Evolutionary conservation across 2,329 filamentous ascomycete species (phyloP), one percentile per base, ranked within the genome.

Genomic region (Gaeumannomyces tritici): DNA sequence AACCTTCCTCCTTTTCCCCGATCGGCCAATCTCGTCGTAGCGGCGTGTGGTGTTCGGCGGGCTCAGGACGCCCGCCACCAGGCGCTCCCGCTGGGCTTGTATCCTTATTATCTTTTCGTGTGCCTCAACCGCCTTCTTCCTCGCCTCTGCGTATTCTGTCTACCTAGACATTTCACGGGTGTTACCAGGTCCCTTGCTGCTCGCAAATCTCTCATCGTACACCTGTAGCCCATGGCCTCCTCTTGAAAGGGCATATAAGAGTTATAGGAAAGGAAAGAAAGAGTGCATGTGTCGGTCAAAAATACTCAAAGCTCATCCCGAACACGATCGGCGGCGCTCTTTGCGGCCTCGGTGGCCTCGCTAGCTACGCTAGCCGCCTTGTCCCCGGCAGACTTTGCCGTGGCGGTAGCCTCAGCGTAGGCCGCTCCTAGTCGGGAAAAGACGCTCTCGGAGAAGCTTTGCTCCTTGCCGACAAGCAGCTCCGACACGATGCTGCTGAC

Each of bases 381-480:
- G 47, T 74, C 71, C 0, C 73, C 74, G 0, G 72, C 70, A 55
- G 71, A 73, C n/a, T 70, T 66, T 1, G 70, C 73, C 0, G 80
- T 85, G 0, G 84, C 80, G 2, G 83, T 76, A 1, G 86, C 88
- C 0, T 86, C 90, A 28, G 85, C 84, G 69, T 93, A 95, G 0
- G 86, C 89, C 3, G 83, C 87, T 62, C 84, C 83, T 15, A 96
- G 80, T 61, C 89, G 84, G 61, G 79, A 85, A 74, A 91, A 85
- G 3, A 93, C 88, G 64, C 89, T 92, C 70, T 96, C 89, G 0
- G 88, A 92, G 69, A 91, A 96, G 18, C 87, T 85, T 0, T 90
- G 87, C 71, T 96, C 91, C 72, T 88, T 91, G 61, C 89, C 91
- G 55, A 82, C 76, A 18, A 96, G 79, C 1, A 96, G 78, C 73